Percentiles rank a stretch among this genome's conserved stretches.
phyloP scores from a whole-genome alignment of 2,329 filamentous ascomycete species.

The Penicillium occitanis region DNA sequence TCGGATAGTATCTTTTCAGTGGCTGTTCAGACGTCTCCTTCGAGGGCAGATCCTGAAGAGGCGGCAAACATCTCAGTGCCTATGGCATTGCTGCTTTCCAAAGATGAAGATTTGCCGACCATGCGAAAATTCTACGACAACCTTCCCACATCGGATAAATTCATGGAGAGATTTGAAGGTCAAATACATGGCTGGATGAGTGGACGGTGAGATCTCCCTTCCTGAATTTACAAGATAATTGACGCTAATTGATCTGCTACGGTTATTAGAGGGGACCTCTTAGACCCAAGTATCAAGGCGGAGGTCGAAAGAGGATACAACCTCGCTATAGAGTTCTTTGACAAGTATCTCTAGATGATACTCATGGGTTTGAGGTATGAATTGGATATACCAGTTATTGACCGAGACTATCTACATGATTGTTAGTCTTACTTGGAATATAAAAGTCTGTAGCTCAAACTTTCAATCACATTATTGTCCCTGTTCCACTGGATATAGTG shows the following conservation, averaged over 20 bases:
- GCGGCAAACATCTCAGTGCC: constrained; percentile 14
- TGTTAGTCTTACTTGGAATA: too few relatives aligned
- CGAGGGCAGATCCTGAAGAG: constrained; percentile 18
- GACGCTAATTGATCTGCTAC: too few relatives aligned
- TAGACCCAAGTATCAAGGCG: constrained; percentile 55
- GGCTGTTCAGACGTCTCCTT: constrained; percentile 19
- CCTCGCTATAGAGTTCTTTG: constrained; percentile 11
- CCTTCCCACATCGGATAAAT: constrained; percentile 1
- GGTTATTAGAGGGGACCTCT: constrained; percentile 45
- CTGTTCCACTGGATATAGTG: too few relatives aligned
- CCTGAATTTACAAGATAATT: too few relatives aligned
- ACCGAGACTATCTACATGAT: too few relatives aligned
- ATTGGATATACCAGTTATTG: too few relatives aligned
- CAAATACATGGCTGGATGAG: constrained; percentile 76
- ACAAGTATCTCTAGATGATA: too few relatives aligned
- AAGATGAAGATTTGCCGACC: constrained; percentile 30
- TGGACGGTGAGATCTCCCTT: constrained; percentile 45
- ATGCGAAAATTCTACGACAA: constrained; percentile 25
- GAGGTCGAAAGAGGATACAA: constrained; percentile 57
- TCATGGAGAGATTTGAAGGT: constrained; percentile 62
- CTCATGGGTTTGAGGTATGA: too few relatives aligned
- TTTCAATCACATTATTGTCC: too few relatives aligned
- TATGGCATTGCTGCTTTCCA: constrained; percentile 17
- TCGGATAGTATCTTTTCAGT: constrained; percentile 10
- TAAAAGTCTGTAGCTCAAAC: too few relatives aligned